phyloP scores from a whole-genome alignment of 2,329 filamentous ascomycete species.

The Penicillium olsonii region DNA sequence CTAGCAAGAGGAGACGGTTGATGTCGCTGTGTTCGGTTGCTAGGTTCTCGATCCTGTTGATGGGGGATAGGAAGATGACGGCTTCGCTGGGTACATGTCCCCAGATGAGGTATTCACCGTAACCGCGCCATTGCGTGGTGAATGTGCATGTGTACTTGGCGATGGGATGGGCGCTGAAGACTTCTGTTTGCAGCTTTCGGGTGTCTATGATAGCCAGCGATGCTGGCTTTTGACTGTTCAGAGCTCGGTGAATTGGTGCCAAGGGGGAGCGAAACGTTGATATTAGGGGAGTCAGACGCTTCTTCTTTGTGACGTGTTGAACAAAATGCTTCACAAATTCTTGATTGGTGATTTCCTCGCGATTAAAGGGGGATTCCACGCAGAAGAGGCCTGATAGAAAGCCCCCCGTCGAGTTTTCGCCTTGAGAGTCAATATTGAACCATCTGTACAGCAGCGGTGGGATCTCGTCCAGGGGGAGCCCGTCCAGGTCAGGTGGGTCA shows the following conservation, averaged over 20 bases:
- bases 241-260: constrained; percentile 34
- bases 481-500: background rate
- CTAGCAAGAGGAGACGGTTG: constrained; percentile 28
- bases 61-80: constrained; percentile 32
- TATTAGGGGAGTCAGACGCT: constrained; percentile 34
- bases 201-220: constrained; percentile 35
- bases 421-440: constrained; percentile 33
- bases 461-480: background rate
- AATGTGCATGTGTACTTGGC: constrained; percentile 15
- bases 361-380: constrained; percentile 9
- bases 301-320: constrained; percentile 27
- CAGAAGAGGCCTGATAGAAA: constrained; percentile 33
- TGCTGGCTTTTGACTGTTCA: constrained; percentile 25
- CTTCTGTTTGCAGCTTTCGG: constrained; percentile 17
- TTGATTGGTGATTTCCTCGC: constrained; percentile 9
- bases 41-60: constrained; percentile 24
- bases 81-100: constrained; percentile 26
- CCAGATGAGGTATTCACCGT: constrained; percentile 43
- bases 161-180: constrained; percentile 31
- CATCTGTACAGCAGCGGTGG: constrained; percentile 38
- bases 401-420: constrained; percentile 27
- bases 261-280: constrained; percentile 31
- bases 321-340: constrained; percentile 25
- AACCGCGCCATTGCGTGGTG: constrained; percentile 20
- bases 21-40: constrained; percentile 20